These are phyloP conservation scores for Wickerhamomyces sp. DNA, from an alignment of 1,139 yeast species.

Conservation along the genomic window DNA sequence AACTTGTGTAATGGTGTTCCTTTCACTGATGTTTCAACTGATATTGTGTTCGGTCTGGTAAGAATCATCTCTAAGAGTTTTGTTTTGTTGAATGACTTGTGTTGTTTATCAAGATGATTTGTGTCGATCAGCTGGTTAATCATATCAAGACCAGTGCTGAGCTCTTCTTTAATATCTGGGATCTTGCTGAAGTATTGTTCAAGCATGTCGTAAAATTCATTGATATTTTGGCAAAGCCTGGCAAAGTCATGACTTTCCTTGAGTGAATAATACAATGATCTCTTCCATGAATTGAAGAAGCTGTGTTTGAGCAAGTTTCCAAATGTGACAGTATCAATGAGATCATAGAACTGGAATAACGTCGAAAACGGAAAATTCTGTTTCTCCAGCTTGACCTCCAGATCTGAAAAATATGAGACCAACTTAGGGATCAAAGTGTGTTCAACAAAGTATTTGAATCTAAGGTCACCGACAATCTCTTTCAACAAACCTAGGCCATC, in stretches of 20 bases:
- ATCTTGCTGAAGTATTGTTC: constrained; percentile 8
- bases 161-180: constrained; percentile 2
- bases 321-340: constrained; percentile 11
- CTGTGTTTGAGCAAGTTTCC: constrained; percentile 23
- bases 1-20: constrained; percentile 28
- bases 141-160: constrained; percentile 25
- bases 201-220: constrained; percentile 11
- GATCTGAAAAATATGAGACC: constrained; percentile 16
- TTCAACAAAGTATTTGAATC: constrained; percentile 23
- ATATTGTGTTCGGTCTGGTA: constrained; percentile 2
- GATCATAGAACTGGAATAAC: constrained; percentile 25
- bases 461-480: constrained; percentile 31
- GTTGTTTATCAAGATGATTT: constrained; percentile 6
- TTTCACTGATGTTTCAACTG: constrained; percentile 1
- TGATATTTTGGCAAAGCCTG: constrained; percentile 4
- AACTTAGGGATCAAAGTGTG: constrained; percentile 31
- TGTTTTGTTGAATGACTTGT: neutral
- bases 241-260: neutral
- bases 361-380: constrained; percentile 12
- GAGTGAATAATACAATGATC: constrained; percentile 20
- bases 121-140: constrained; percentile 29
- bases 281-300: constrained; percentile 22
- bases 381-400: constrained; percentile 2
- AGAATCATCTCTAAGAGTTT: constrained; percentile 3
- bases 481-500: constrained; percentile 32